Evolutionary conservation across 73 alveolate species (phyloP).

Genomic region (Paramecium biaurelia): DNA sequence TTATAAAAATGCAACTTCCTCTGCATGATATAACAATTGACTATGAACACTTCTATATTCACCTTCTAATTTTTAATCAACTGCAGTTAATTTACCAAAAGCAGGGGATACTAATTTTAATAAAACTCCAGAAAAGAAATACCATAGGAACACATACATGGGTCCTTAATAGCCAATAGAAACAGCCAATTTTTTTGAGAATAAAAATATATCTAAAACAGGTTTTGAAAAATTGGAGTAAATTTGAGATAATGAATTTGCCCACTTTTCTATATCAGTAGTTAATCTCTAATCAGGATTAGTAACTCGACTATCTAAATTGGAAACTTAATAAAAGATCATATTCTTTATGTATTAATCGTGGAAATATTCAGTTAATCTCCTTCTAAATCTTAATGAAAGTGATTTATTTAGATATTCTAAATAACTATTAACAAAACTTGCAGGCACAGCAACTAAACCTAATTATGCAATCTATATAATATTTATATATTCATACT

Average conservation of each 20-base stretch:
- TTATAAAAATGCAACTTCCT: conserved; percentile 88
- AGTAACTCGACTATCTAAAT: conserved; percentile 80
- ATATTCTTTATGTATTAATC: conserved; percentile 77
- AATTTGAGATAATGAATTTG: conserved; percentile 72
- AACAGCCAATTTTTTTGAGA: conserved; percentile 84
- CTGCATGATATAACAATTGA: conserved; percentile 82
- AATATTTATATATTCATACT: not conserved
- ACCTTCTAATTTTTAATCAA: conserved; percentile 83
- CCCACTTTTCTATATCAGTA: conserved; percentile 90
- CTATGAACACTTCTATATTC: conserved; percentile 84
- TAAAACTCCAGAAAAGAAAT: conserved; percentile 80
- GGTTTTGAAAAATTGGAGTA: conserved; percentile 89
- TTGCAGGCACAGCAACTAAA: conserved; percentile 87
- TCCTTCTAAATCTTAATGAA: conserved; percentile 80
- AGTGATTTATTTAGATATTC: conserved; percentile 76
- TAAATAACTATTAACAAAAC: conserved; percentile 82
- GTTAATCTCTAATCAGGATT: conserved; percentile 90
- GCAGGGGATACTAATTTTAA: conserved; percentile 86
- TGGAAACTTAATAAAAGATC: conserved; percentile 80
- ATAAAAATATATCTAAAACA: conserved; percentile 81
- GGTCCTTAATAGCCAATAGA: conserved; percentile 95
- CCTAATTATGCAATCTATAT: conserved; percentile 69
- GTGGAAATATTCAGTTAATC: conserved; percentile 78
- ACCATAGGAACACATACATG: conserved; percentile 80
- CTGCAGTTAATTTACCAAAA: conserved; percentile 85